Evolutionary conservation across 164 flowering plant genomes (phyloP).

Genomic region (Stephania yunnanensis): DNA sequence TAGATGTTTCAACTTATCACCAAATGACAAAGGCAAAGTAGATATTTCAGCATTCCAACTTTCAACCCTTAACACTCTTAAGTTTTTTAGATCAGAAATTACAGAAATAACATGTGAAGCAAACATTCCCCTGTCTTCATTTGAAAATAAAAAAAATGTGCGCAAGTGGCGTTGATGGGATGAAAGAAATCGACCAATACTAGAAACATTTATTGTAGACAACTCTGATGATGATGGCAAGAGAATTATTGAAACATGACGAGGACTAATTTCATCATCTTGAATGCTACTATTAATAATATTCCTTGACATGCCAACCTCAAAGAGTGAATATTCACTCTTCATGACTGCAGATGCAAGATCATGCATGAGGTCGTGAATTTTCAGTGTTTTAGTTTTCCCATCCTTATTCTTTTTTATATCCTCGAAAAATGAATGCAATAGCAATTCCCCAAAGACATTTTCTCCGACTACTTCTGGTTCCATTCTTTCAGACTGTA

Average conservation of each 20-base stretch:
- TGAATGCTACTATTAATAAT: background rate
- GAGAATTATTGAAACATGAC: background rate
- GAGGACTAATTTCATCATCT: background rate
- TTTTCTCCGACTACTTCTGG: background rate
- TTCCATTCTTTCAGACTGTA: background rate
- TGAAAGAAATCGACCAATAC: too few species aligned
- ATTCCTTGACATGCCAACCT: background rate
- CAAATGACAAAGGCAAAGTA: background rate
- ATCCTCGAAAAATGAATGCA: conserved; percentile 10
- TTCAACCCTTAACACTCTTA: too few species aligned
- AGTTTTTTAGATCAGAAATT: too few species aligned
- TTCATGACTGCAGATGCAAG: conserved; percentile 1
- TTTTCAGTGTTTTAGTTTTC: background rate
- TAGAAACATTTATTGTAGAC: too few species aligned
- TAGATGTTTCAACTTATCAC: too few species aligned
- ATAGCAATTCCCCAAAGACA: background rate
- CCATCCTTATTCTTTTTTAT: background rate
- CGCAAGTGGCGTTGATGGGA: too few species aligned
- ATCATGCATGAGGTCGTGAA: conserved; percentile 13
- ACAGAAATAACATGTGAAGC: too few species aligned
- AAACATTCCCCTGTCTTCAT: too few species aligned
- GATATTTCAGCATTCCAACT: too few species aligned
- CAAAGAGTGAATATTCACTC: background rate
- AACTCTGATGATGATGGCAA: too few species aligned
- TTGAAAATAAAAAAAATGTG: too few species aligned